Evolutionary conservation across 2,329 filamentous ascomycete species (phyloP), one percentile per base, ranked within the genome.

Genomic region (Penicillium sp.): DNA sequence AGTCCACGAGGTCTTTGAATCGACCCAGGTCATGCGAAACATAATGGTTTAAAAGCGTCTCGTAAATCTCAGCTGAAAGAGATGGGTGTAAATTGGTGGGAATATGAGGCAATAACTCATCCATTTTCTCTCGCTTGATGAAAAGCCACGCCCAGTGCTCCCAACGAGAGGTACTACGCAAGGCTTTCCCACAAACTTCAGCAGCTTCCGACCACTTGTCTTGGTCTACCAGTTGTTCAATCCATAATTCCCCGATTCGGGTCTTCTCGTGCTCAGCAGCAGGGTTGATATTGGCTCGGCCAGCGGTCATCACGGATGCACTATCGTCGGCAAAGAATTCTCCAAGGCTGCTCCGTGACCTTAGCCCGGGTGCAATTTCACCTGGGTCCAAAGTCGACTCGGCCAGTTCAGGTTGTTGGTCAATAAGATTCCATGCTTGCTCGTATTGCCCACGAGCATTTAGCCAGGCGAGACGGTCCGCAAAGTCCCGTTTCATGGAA

Each of bases 121-220:
- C 88, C 59, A 95, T 89, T 62, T 84, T 89, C 54, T 88, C 80
- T 2, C 87, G 86, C 36, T 89, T 85, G 6, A 90, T 88, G 70
- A 98, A 98, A 0, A 82, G 85, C 82, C 87, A 94, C 4, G 94
- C 86, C 90, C 91, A 97, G 60, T 94, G 88, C 70, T 97, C 90
- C 93, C 93, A 98, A 57, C 85, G 77, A 41, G 85, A 77, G 1
- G 89, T 82, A 1, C 85, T 88, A 38, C 83, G 83, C 1, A 98
- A 75, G 0, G 96, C 90, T 61, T 85, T 89, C 11, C 85, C 87
- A 49, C 90, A 91, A 4, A 94, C 77, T 60, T 85, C 77, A 1
- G 89, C 91, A 5, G 93, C 93, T 48, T 79, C 75, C 7, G 66
- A 65, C 93, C 93, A 98, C 52, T 91, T 77, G 7, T 81, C 78